Percentiles rank a stretch among this genome's conserved stretches.
phyloP scores from a whole-genome alignment of 306 rosid genomes.

The Lablab purpureus region DNA sequence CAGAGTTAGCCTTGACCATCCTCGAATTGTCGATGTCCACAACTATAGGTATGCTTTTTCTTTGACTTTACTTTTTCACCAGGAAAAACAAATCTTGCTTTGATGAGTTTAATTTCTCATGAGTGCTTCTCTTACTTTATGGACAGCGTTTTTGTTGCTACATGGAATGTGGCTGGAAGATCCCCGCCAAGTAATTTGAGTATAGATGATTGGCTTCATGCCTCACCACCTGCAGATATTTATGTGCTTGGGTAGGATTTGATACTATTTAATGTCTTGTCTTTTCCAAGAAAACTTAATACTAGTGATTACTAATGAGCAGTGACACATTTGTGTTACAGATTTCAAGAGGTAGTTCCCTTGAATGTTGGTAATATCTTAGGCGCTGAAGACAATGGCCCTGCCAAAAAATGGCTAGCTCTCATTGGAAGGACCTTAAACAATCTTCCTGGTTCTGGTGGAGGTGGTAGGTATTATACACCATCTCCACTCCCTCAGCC shows the following conservation, averaged over 20 bases:
- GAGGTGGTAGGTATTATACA: conserved; percentile 76
- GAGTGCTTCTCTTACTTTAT: conserved; percentile 38
- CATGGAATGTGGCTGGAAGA: conserved; percentile 99
- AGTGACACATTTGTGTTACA: conserved; percentile 47
- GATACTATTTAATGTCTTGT: background rate
- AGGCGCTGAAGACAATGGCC: conserved; percentile 98
- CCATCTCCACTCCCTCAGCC: conserved; percentile 98
- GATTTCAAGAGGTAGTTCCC: conserved; percentile 99
- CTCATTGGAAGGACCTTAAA: conserved; percentile 90
- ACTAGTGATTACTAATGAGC: conserved; percentile 23
- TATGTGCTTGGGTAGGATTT: conserved; percentile 94
- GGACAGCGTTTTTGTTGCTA: conserved; percentile 87
- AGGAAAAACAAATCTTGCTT: conserved; percentile 22
- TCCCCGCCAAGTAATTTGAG: conserved; percentile 88
- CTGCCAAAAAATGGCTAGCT: conserved; percentile 97
- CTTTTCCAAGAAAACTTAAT: conserved; percentile 11
- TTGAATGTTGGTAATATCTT: conserved; percentile 96
- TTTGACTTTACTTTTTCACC: background rate
- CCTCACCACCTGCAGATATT: conserved; percentile 96
- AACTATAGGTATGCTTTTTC: conserved; percentile 76
- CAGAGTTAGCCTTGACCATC: conserved; percentile 93
- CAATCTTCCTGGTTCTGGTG: conserved; percentile 92
- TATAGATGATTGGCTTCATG: conserved; percentile 94
- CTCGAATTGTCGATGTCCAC: conserved; percentile 93
- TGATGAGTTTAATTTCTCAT: conserved; percentile 38